Evolutionary conservation across 441 rosid species (phyloP).

Genomic region (Euphorbia celastroides): DNA sequence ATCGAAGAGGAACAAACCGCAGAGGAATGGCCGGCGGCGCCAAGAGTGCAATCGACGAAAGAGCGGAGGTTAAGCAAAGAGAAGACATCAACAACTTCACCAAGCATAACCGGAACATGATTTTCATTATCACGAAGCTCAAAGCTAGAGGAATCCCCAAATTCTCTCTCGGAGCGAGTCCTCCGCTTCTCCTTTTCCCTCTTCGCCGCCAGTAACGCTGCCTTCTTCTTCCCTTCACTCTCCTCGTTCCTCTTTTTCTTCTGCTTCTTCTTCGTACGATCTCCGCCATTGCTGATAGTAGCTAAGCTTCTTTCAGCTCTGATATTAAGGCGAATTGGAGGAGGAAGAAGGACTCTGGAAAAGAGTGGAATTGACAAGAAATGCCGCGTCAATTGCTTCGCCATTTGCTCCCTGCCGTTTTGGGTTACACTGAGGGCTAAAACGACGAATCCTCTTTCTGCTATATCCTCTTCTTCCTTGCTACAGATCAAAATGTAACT

Average conservation of each 20-base stretch:
- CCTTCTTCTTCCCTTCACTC: slow-evolving; percentile 9
- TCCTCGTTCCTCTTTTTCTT: slow-evolving; percentile 7
- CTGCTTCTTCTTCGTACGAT: background rate
- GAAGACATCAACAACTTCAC: slow-evolving; percentile 84
- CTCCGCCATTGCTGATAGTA: background rate
- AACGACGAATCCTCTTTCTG: background rate
- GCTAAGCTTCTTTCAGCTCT: slow-evolving; percentile 10
- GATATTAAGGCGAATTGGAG: background rate
- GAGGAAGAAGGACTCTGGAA: background rate
- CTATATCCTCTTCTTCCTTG: background rate
- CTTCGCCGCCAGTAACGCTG: slow-evolving; percentile 5
- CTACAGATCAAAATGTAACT: background rate
- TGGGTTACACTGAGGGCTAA: background rate
- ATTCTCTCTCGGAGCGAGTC: slow-evolving; percentile 72
- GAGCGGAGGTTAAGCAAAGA: slow-evolving; percentile 42
- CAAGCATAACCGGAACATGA: slow-evolving; percentile 84
- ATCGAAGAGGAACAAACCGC: slow-evolving; percentile 40
- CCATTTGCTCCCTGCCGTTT: slow-evolving; percentile 7
- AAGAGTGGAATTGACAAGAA: slow-evolving; percentile 6
- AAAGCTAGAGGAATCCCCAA: slow-evolving; percentile 25
- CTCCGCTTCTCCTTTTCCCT: slow-evolving; percentile 58
- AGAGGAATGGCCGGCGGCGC: slow-evolving; percentile 91
- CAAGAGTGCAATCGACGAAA: slow-evolving; percentile 88
- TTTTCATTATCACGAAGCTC: slow-evolving; percentile 20
- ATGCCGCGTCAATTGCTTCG: slow-evolving; percentile 14